phyloP scores from a whole-genome alignment of 2,329 filamentous ascomycete genomes.

The Aspergillus terreus region DNA sequence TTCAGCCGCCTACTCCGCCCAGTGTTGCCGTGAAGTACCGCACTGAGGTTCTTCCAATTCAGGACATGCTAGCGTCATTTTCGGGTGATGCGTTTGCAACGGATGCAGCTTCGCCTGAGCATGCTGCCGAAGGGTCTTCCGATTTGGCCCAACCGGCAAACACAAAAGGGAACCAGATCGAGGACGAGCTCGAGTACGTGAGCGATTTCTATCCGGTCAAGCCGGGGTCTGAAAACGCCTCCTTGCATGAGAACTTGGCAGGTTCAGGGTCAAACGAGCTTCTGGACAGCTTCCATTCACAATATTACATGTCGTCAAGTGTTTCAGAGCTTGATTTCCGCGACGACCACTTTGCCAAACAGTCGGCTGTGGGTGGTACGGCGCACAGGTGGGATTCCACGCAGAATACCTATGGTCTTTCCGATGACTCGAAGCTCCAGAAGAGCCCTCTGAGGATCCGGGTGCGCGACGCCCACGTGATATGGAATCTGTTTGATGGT shows the following conservation, averaged over 20 bases:
- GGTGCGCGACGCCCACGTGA: conserved; percentile 83
- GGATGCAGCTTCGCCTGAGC: conserved; percentile 22
- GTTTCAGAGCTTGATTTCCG: conserved; percentile 66
- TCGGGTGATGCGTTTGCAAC: conserved; percentile 73
- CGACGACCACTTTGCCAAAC: conserved; percentile 71
- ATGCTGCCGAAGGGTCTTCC: conserved; percentile 42
- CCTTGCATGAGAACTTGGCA: conserved; percentile 25
- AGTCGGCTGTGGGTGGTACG: conserved; percentile 58
- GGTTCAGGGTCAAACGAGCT: conserved; percentile 37
- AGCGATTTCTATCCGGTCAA: conserved; percentile 54
- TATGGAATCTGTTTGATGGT: conserved; percentile 97
- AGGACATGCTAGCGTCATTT: conserved; percentile 87
- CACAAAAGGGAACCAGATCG: conserved; percentile 33
- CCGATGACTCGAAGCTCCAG: conserved; percentile 58
- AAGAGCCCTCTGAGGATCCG: conserved; percentile 71
- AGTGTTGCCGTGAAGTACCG: conserved; percentile 81
- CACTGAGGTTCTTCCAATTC: conserved; percentile 78
- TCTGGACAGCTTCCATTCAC: conserved; percentile 51
- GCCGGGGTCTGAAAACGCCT: conserved; percentile 28
- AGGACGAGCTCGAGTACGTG: conserved; percentile 48
- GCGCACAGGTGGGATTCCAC: conserved; percentile 78
- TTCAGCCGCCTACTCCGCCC: conserved; percentile 79
- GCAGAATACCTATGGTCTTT: conserved; percentile 68
- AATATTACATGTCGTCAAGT: conserved; percentile 53
- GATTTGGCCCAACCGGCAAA: conserved; percentile 40